These are phyloP conservation scores for Blastosporella zonata DNA, from an alignment of 1,284 basidiomycete genomes.

Conservation along the genomic window DNA sequence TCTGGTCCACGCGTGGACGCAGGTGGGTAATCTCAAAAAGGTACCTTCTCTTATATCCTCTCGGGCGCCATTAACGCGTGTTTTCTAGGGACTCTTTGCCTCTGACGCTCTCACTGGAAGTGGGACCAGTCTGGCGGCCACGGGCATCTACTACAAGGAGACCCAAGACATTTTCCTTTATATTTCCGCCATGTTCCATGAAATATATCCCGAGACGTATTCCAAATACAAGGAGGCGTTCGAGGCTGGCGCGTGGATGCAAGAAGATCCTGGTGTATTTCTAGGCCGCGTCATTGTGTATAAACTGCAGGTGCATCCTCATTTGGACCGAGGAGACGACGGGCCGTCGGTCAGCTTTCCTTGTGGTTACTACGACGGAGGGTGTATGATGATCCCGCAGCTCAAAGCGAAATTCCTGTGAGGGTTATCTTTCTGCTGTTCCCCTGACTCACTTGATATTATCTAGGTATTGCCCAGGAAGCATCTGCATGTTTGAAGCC, in stretches of 20 bases:
- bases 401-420: background rate
- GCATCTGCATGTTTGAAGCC: constrained; percentile 17
- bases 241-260: constrained; percentile 20
- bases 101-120: too few relatives aligned
- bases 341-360: constrained; percentile 21
- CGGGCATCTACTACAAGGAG: too few relatives aligned
- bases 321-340: constrained; percentile 18
- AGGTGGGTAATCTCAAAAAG: background rate
- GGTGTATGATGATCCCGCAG: background rate
- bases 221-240: constrained; percentile 19
- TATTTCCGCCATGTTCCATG: background rate
- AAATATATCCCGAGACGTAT: constrained; percentile 1
- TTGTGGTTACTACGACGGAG: constrained; percentile 13
- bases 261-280: constrained; percentile 23
- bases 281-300: constrained; percentile 22
- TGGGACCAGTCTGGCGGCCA: too few relatives aligned
- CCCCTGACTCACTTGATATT: background rate
- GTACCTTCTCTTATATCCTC: background rate
- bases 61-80: too few relatives aligned
- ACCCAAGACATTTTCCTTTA: too few relatives aligned
- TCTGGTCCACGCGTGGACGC: background rate
- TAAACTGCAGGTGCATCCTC: constrained; percentile 20
- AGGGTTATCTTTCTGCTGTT: background rate
- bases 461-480: constrained; percentile 19
- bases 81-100: too few relatives aligned